phyloP scores from a whole-genome alignment of 1,284 basidiomycete genomes.

The Sparassis latifolia region DNA sequence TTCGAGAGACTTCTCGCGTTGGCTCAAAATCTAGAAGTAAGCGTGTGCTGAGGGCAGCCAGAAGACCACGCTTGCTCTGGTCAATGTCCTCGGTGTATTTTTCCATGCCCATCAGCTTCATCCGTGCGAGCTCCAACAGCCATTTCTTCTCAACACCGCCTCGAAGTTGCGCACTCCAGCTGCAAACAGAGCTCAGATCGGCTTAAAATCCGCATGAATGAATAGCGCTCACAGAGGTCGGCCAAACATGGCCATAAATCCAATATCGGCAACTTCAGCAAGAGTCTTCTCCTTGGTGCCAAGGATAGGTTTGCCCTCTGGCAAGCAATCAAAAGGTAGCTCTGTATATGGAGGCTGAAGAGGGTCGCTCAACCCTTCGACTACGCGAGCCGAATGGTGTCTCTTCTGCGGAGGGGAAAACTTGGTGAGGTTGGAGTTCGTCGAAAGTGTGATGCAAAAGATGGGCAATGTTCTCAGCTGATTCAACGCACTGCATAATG shows the following conservation, averaged over 20 bases:
- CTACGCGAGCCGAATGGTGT: background rate
- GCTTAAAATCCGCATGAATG: background rate
- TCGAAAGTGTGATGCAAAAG: conserved; percentile 1
- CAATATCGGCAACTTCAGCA: background rate
- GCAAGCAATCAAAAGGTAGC: background rate
- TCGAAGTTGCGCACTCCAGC: background rate
- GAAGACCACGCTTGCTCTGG: background rate
- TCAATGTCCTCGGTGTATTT: background rate
- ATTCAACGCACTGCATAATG: background rate
- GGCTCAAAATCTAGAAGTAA: background rate
- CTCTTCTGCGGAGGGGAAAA: background rate
- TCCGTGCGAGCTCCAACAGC: background rate
- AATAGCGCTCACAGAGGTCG: conserved; percentile 3
- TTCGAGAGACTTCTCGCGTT: background rate
- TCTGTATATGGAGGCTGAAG: background rate
- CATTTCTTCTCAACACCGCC: background rate
- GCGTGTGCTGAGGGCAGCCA: background rate
- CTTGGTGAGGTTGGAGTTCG: background rate
- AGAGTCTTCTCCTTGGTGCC: background rate
- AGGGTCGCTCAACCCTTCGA: too few relatives aligned
- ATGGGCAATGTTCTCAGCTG: background rate
- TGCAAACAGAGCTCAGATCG: background rate
- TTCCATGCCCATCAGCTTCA: background rate
- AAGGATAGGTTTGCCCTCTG: background rate
- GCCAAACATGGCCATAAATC: conserved; percentile 1